Evolutionary conservation across 345 rosid species (phyloP).

Genomic region (Angophora floribunda): DNA sequence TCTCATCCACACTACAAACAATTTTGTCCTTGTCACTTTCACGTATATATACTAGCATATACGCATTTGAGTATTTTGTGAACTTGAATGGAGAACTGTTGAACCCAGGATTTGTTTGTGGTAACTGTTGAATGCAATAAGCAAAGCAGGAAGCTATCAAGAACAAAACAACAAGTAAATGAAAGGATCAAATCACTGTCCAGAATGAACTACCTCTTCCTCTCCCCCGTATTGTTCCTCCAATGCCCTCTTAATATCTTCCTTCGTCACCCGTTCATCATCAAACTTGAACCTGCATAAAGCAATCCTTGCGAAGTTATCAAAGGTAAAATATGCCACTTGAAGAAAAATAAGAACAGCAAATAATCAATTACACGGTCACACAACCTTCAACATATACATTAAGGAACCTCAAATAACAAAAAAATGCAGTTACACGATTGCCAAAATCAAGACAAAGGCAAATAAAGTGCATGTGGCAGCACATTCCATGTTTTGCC

Average conservation of each 20-base stretch:
- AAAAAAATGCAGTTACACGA: neutral
- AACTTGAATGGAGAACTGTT: conserved; percentile 45
- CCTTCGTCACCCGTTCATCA: conserved; percentile 51
- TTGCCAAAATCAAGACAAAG: neutral
- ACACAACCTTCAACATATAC: neutral
- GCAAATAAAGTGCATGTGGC: neutral
- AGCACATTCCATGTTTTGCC: neutral
- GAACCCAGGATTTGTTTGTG: conserved; percentile 49
- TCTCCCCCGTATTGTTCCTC: conserved; percentile 56
- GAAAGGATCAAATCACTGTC: neutral
- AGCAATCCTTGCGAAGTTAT: neutral
- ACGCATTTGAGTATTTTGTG: conserved; percentile 49
- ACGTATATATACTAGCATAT: conserved; percentile 47
- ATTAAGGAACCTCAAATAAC: neutral
- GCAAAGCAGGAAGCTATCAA: neutral
- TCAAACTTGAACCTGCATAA: conserved; percentile 37
- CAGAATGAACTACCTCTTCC: conserved; percentile 24
- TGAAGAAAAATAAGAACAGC: neutral
- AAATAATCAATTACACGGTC: neutral
- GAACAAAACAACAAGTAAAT: neutral
- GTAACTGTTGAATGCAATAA: conserved; percentile 16
- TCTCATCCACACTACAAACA: conserved; percentile 44
- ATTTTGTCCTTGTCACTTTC: conserved; percentile 52
- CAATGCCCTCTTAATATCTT: conserved; percentile 39
- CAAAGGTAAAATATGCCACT: neutral